These are phyloP conservation scores for Rachicladosporium sp. DNA, from an alignment of 2,329 filamentous ascomycete species.

Conservation along the genomic window DNA sequence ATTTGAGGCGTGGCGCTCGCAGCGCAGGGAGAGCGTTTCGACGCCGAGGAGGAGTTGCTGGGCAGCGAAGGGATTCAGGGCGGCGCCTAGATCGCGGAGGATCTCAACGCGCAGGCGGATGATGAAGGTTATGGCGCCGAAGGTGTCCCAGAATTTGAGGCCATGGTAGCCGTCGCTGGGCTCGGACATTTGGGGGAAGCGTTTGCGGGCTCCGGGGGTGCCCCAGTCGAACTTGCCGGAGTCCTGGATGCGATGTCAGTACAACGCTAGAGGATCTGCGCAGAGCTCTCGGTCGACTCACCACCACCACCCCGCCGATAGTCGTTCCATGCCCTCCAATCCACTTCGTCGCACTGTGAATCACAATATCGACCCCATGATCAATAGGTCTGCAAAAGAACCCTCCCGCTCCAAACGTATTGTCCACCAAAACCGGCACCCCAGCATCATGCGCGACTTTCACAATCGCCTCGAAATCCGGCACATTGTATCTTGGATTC, in stretches of 20 bases:
- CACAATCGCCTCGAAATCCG: slow-evolving; percentile 77
- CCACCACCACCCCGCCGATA: slow-evolving; percentile 68
- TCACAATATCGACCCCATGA: slow-evolving; percentile 84
- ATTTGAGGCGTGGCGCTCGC: slow-evolving; percentile 78
- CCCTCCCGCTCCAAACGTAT: slow-evolving; percentile 88
- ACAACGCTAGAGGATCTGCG: too few species aligned
- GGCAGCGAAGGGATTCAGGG: slow-evolving; percentile 79
- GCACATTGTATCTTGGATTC: slow-evolving; percentile 87
- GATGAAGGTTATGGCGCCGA: slow-evolving; percentile 69
- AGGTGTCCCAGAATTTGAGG: slow-evolving; percentile 87
- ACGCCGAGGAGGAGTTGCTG: slow-evolving; percentile 82
- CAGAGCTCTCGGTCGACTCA: too few species aligned
- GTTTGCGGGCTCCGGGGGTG: slow-evolving; percentile 47
- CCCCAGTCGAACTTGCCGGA: slow-evolving; percentile 92
- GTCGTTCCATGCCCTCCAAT: slow-evolving; percentile 88
- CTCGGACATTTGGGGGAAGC: slow-evolving; percentile 89
- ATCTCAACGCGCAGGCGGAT: slow-evolving; percentile 82
- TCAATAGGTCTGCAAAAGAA: slow-evolving; percentile 80
- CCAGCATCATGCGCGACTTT: slow-evolving; percentile 61
- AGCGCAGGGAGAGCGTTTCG: slow-evolving; percentile 79
- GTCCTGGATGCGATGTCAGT: slow-evolving; percentile 34
- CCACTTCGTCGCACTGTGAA: slow-evolving; percentile 94
- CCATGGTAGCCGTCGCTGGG: slow-evolving; percentile 84
- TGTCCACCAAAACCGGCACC: slow-evolving; percentile 60
- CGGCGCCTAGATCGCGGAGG: slow-evolving; percentile 70